Percentiles rank a stretch among this genome's conserved stretches.
These are phyloP conservation scores for Mitragyna speciosa DNA, from an alignment of 257 asterid species.

Conservation along the genomic window DNA sequence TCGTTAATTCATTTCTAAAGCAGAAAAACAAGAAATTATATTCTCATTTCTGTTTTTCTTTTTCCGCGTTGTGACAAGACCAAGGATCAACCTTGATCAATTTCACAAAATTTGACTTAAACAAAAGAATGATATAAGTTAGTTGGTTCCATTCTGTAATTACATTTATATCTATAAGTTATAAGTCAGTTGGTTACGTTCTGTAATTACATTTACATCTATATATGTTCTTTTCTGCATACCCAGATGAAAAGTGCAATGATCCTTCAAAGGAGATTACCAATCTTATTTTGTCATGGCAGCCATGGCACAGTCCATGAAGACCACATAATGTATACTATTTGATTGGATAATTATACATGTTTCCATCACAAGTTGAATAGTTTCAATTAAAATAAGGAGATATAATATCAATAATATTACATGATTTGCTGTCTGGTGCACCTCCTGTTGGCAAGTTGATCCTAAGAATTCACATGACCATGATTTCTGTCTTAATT, in stretches of 20 bases:
- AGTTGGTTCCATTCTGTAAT: too few species aligned
- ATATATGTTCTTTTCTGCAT: neutral
- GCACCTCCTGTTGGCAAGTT: neutral
- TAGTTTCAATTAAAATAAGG: neutral
- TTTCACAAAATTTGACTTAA: neutral
- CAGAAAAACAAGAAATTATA: neutral
- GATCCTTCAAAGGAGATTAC: neutral
- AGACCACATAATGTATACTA: too few species aligned
- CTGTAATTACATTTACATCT: too few species aligned
- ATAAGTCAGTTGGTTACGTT: too few species aligned
- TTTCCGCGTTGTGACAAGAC: neutral
- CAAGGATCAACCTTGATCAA: neutral
- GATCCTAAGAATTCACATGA: slow-evolving; percentile 10
- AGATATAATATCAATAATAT: neutral
- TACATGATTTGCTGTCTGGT: slow-evolving; percentile 20
- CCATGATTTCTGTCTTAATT: slow-evolving; percentile 19
- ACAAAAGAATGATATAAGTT: too few species aligned
- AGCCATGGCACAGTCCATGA: neutral
- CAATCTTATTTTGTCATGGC: neutral
- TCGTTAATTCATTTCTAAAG: neutral
- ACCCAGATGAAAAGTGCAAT: neutral
- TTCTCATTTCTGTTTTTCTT: neutral
- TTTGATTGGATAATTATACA: too few species aligned
- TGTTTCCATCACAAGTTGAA: neutral
- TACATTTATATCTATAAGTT: too few species aligned